Evolutionary conservation across 345 rosid species (phyloP).

Genomic region (Sonneratia alba): DNA sequence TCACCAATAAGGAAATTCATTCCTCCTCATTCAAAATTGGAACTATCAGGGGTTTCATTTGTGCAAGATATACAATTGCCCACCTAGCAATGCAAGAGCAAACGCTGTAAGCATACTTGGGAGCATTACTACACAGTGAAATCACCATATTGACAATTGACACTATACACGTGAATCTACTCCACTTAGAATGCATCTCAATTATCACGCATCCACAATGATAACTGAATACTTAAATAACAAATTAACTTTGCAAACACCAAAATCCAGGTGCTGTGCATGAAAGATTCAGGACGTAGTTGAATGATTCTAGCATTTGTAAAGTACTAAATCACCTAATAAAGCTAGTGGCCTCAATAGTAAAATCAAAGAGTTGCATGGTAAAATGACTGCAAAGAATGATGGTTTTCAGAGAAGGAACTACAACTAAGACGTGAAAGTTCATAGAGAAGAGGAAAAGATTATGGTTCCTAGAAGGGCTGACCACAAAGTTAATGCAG

Average conservation of each 20-base stretch:
- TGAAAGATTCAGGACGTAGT: not conserved
- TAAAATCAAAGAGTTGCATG: not conserved
- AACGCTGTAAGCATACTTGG: not conserved
- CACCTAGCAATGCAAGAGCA: conserved; percentile 44
- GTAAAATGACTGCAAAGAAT: not conserved
- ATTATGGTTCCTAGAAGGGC: too few species aligned
- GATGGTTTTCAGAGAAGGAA: too few species aligned
- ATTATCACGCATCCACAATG: not conserved
- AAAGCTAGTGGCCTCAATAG: not conserved
- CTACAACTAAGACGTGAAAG: too few species aligned
- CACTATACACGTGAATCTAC: not conserved
- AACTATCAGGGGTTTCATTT: conserved; percentile 94
- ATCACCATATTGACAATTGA: not conserved
- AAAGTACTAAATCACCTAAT: too few species aligned
- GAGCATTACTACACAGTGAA: not conserved
- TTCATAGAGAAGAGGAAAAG: too few species aligned
- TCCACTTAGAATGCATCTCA: not conserved
- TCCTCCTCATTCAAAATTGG: conserved; percentile 62
- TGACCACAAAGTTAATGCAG: too few species aligned
- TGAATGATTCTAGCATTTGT: too few species aligned
- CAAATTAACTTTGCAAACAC: not conserved
- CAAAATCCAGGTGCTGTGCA: not conserved
- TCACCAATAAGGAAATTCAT: too few species aligned
- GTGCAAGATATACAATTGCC: conserved; percentile 97
- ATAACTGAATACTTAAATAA: too few species aligned